Evolutionary conservation across 495 filamentous ascomycete species (phyloP).

Genomic region (Achaetomiella virescens): DNA sequence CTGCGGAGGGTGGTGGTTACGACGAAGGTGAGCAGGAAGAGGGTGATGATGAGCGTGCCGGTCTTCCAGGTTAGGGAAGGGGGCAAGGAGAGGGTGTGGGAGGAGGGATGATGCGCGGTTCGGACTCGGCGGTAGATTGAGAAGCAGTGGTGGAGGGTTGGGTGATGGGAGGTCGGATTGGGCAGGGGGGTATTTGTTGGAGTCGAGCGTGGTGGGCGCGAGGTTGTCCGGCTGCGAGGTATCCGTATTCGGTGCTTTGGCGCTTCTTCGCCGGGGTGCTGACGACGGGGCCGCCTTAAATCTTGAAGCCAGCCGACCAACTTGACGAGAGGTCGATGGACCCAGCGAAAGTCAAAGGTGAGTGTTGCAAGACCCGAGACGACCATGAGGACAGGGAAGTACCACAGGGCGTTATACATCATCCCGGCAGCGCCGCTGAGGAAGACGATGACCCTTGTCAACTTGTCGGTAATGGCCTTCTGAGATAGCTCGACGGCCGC

Average conservation of each 20-base stretch:
- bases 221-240: background rate
- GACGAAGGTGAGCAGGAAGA: constrained; percentile 57
- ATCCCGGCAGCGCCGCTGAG: constrained; percentile 63
- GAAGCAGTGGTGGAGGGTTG: constrained; percentile 3
- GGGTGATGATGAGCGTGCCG: constrained; percentile 42
- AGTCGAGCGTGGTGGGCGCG: background rate
- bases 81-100: constrained; percentile 34
- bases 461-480: constrained; percentile 67
- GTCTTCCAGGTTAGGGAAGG: constrained; percentile 40
- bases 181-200: background rate
- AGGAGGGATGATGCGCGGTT: constrained; percentile 38
- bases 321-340: constrained; percentile 27
- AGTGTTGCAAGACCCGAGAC: constrained; percentile 49
- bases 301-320: background rate
- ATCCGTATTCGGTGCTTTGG: background rate
- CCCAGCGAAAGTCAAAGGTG: constrained; percentile 55
- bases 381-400: constrained; percentile 69
- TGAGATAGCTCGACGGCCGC: constrained; percentile 68
- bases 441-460: constrained; percentile 65
- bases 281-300: background rate
- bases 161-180: constrained; percentile 12
- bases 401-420: constrained; percentile 75
- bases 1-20: constrained; percentile 54
- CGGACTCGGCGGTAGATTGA: constrained; percentile 19
- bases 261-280: constrained; percentile 1